Percentiles rank a stretch among this genome's conserved stretches.
Conservation (phyloP, 176 grass and related monocot species). For the Guadua angustifolia region DNA sequence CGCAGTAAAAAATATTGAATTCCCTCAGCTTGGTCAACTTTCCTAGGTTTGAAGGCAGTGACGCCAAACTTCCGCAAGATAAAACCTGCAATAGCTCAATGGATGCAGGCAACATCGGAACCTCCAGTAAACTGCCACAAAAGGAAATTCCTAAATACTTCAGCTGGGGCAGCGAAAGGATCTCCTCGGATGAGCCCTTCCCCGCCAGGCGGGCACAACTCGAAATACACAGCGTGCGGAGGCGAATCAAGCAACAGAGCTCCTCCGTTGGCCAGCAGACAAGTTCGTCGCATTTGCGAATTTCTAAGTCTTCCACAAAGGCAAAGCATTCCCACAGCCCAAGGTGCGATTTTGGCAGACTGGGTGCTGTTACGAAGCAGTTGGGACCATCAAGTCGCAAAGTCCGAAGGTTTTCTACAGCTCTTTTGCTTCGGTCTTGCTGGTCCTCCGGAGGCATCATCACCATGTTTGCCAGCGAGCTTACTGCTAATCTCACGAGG, state of each 20-base stretch:
- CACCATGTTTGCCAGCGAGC: neutral
- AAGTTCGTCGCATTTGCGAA: accelerated
- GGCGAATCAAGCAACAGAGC: neutral
- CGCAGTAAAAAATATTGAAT: accelerated
- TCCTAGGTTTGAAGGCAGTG: neutral
- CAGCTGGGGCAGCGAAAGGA: neutral
- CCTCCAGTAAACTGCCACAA: neutral
- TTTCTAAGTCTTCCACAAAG: accelerated
- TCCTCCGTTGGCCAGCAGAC: neutral
- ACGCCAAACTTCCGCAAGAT: accelerated
- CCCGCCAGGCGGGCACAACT: accelerated
- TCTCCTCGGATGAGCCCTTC: neutral
- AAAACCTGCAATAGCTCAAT: accelerated
- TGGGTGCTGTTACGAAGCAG: neutral
- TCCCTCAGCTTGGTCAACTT: neutral
- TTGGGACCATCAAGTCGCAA: accelerated
- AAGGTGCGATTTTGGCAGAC: neutral
- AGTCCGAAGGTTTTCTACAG: neutral
- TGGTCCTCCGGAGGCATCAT: neutral
- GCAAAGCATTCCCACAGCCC: neutral
- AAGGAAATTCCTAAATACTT: accelerated
- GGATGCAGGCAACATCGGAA: neutral
- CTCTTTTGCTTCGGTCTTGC: neutral
- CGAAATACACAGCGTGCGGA: accelerated
- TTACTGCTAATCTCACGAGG: neutral